Conservation (phyloP, 2,329 filamentous ascomycete species). For the Blumeria graminis region DNA sequence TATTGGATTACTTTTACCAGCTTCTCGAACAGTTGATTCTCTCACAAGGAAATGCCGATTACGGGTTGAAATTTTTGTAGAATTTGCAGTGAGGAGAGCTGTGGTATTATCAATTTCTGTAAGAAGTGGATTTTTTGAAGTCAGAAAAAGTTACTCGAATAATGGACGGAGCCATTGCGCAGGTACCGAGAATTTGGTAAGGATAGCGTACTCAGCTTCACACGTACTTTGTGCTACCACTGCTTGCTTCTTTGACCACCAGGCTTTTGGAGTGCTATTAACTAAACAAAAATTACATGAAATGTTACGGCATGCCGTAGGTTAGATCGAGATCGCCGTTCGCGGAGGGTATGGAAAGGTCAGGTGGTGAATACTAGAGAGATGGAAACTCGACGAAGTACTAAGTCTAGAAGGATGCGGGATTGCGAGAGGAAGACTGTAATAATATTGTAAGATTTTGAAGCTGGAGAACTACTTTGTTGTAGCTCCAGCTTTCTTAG, state of each 20-base stretch:
- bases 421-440: no score
- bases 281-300: background rate
- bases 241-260: background rate
- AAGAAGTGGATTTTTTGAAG: background rate
- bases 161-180: background rate
- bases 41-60: background rate
- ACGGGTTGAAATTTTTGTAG: background rate
- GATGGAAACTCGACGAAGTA: no score
- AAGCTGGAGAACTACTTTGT: no score
- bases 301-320: no score
- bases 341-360: no score
- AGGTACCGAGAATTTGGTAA: background rate
- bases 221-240: background rate
- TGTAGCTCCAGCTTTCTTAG: no score
- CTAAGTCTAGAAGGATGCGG: no score
- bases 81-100: background rate
- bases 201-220: background rate
- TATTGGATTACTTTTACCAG: background rate
- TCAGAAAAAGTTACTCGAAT: background rate
- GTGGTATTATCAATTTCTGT: background rate
- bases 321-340: no score
- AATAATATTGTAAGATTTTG: no score
- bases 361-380: no score
- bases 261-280: background rate
- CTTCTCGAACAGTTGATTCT: background rate